A percentile compares a stretch with the other conserved stretches of the same genome.
These are phyloP conservation scores for California macrophylla DNA, from an alignment of 441 rosid species.

Conservation along the genomic window DNA sequence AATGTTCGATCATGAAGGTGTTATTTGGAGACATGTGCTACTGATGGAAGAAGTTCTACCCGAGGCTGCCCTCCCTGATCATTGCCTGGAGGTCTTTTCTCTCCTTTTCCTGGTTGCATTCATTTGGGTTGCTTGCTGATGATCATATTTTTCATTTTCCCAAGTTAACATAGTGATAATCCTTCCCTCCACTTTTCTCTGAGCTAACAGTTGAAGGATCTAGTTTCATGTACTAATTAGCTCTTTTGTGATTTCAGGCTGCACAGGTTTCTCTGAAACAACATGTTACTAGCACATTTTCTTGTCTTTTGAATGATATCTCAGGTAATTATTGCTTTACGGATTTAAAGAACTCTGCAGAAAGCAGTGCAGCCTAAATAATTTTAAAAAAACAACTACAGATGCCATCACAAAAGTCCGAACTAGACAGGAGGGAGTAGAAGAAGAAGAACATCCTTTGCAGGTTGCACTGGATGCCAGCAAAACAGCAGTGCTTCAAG, in stretches of 20 bases:
- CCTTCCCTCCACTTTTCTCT: too few relatives aligned
- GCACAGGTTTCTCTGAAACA: conserved; percentile 58
- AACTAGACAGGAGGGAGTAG: conserved; percentile 43
- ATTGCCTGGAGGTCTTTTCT: conserved; percentile 50
- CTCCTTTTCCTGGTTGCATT: background rate
- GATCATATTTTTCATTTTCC: too few relatives aligned
- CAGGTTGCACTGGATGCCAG: conserved; percentile 63
- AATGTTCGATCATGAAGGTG: conserved; percentile 40
- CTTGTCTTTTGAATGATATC: conserved; percentile 63
- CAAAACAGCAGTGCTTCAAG: conserved; percentile 67
- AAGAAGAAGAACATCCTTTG: conserved; percentile 35
- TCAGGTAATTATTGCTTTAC: conserved; percentile 47
- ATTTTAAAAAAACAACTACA: conserved; percentile 24
- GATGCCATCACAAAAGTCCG: conserved; percentile 49
- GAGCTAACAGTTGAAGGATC: background rate
- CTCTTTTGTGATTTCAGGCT: conserved; percentile 58
- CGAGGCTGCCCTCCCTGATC: conserved; percentile 69
- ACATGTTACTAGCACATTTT: conserved; percentile 47
- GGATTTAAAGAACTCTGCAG: conserved; percentile 2
- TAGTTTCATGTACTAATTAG: conserved; percentile 18
- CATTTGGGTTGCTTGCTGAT: background rate
- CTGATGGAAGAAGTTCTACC: conserved; percentile 69
- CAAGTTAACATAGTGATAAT: too few relatives aligned
- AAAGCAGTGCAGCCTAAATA: background rate
- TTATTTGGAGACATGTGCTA: conserved; percentile 77